These are phyloP conservation scores for Kalmanozyma brasiliensis DNA, from an alignment of 1,284 basidiomycete species.

Conservation along the genomic window DNA sequence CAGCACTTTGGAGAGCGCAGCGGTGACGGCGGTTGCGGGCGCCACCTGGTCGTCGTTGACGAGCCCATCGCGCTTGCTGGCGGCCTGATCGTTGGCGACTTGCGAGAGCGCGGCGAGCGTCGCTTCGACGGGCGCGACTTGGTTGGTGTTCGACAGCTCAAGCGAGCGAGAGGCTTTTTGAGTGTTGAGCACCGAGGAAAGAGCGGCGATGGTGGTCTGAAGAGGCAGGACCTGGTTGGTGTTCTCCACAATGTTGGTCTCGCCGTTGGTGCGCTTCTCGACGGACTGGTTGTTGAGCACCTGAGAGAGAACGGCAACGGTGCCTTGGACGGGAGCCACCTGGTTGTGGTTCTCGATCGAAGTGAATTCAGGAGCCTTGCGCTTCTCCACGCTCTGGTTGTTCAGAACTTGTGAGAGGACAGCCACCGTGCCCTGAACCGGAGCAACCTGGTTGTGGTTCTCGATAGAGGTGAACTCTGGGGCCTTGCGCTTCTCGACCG, in stretches of 20 bases:
- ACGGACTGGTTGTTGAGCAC: slow-evolving; percentile 30
- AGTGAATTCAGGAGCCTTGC: slow-evolving; percentile 9
- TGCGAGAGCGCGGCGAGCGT: slow-evolving; percentile 30
- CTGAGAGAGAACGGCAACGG: slow-evolving; percentile 37
- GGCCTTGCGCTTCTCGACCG: slow-evolving; percentile 2
- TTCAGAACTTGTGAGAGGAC: slow-evolving; percentile 25
- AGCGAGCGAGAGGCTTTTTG: slow-evolving; percentile 21
- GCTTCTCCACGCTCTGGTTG: slow-evolving; percentile 14
- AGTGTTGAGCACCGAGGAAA: slow-evolving; percentile 21
- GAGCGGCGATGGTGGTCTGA: slow-evolving; percentile 27
- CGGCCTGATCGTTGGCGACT: slow-evolving; percentile 24
- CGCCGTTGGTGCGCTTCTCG: slow-evolving; percentile 23
- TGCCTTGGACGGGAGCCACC: slow-evolving; percentile 42
- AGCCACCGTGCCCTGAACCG: slow-evolving; percentile 24
- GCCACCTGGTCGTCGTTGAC: slow-evolving; percentile 13
- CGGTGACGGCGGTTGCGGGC: slow-evolving; percentile 28
- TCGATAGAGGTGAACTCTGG: slow-evolving; percentile 14
- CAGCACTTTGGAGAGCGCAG: slow-evolving; percentile 40
- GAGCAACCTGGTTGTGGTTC: slow-evolving; percentile 27
- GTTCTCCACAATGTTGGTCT: slow-evolving; percentile 10
- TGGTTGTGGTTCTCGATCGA: slow-evolving; percentile 41
- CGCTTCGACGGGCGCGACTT: slow-evolving; percentile 33
- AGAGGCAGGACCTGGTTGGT: slow-evolving; percentile 11
- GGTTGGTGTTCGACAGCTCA: slow-evolving; percentile 20
- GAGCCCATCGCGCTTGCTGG: slow-evolving; percentile 5